Base-by-base conservation (phyloP, 2,329 filamentous ascomycete genomes). In the Cladorrhinum sp. region DNA sequence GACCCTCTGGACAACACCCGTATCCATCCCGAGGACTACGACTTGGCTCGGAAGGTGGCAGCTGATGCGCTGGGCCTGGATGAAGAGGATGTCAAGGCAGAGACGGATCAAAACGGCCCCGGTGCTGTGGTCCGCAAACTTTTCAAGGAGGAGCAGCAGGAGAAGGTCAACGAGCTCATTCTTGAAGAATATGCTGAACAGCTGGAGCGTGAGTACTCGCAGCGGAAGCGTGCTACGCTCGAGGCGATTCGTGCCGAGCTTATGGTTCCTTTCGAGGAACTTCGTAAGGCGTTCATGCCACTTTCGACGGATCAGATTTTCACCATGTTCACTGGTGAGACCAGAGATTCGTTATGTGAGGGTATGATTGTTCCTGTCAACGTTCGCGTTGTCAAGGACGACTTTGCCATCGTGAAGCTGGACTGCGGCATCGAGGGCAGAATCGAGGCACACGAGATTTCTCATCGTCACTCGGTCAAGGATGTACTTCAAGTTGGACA, bases 1-100 rank as follows among this genome's bases (percentile, higher is more conserved):
- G 95, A 99, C 72, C 96, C 96, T 61, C 82, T 99, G 24, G 95
- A 99, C 76, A 96, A 95, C 72, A 99, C 95, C 51, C 90, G 95
- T 78, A 92, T 99, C 18, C 95, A 99, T 71, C 95, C 95, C 1
- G 95, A 99, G 78, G 95, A 99, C 73, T 99, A 99, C 75, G 95
- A 99, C 68, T 88, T 99, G 63, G 95, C 92, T 53, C 91, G 93
- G 68, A 99, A 99, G 77, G 98, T 99, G 89, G 95, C 95, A 20
- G 95, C 95, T 2, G 95, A 99, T 79, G 95, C 95, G 16, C 81
- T 99, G 52, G 93, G 97, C 72, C 82, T 99, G 66, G 95, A 99
- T 68, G 95, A 99, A 76, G 95, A 99, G 78, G 95, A 99, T 70
- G 92, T 99, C 72, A 96, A 96, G 75, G 92, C 90, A 1, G 93